Base-by-base conservation (phyloP, 75 land plant genomes). In the Gnetum montanum region DNA sequence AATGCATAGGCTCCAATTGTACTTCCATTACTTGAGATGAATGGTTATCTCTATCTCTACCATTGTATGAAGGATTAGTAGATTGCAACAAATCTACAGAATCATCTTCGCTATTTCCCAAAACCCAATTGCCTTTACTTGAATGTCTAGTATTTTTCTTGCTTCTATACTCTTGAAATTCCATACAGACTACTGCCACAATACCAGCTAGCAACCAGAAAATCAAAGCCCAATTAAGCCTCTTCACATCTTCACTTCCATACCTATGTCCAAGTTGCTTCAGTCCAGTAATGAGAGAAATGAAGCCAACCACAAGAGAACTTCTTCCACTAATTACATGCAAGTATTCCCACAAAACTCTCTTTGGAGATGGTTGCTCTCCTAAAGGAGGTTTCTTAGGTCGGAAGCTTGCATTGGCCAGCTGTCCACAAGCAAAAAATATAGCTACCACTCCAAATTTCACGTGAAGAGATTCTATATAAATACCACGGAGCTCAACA, bases 401-500 rank as follows among this genome's bases (percentile, higher is more conserved):
- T 23, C 99, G 78, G 0, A 81, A 48, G 54, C 49, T 81, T 20
- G 92, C 99, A 76, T 91, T 86, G 19, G 81, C 16, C 50, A 86
- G 80, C 63, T 95, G 99, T 8, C 54, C 26, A 59, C 80, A 78
- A 8, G 77, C 92, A 52, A 95, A 58, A 49, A 83, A 0, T 18
- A 86, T 82, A 31, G 88, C 81, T 16, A 73, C 33, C n/a, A 84
- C 26, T 18, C 99, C 99, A 60, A 95, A 80, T 64, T 86, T 95
- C 41, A 84, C 95, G 63, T 89, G 95, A 12, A 72, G n/a, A 22
- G 86, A 84, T 24, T 61, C 49, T 19, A 79, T 33, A 58, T 54
- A 58, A 58, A 89, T 83, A 40, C 92, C 97, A 24, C 79, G 74
- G 34, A 90, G 77, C 72, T 95, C 99, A 44, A 92, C 99, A 6